A percentile compares a stretch with the other conserved stretches of the same genome.
Evolutionary conservation across 208 protist species (phyloP).

Genomic region (Crithidia bombi): DNA sequence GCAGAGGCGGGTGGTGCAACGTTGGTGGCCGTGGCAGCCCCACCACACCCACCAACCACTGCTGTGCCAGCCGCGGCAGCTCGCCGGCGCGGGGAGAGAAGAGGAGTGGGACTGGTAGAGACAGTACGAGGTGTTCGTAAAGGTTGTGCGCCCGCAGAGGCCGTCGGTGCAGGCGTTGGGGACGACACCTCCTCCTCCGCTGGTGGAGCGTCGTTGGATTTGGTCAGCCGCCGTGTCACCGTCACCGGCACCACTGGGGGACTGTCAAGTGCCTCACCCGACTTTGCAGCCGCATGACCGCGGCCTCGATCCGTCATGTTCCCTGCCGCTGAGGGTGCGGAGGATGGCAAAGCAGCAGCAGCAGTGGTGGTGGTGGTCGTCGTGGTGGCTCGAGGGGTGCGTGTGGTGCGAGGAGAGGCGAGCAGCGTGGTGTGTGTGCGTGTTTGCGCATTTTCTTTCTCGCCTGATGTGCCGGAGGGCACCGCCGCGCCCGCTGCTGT

Average conservation of each 20-base stretch:
- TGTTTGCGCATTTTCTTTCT: background rate
- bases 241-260: conserved; percentile 1
- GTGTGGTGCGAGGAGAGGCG: background rate
- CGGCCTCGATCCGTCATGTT: too few relatives aligned
- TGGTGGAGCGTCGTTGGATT: too few relatives aligned
- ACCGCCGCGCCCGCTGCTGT: too few relatives aligned
- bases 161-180: too few relatives aligned
- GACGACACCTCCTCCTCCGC: background rate
- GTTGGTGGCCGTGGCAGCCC: too few relatives aligned
- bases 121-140: background rate
- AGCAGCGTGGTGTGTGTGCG: background rate
- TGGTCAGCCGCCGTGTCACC: background rate
- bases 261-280: background rate
- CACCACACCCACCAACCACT: background rate
- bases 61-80: background rate
- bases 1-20: too few relatives aligned
- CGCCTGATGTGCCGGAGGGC: background rate
- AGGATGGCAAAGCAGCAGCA: too few relatives aligned
- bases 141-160: background rate
- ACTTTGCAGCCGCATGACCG: background rate
- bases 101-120: background rate
- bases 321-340: too few relatives aligned
- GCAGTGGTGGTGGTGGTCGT: background rate
- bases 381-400: background rate
- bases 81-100: background rate